A percentile compares a stretch with the other conserved stretches of the same genome.
Conservation (phyloP, 805 yeast species). For the Komagataella phaffii region DNA sequence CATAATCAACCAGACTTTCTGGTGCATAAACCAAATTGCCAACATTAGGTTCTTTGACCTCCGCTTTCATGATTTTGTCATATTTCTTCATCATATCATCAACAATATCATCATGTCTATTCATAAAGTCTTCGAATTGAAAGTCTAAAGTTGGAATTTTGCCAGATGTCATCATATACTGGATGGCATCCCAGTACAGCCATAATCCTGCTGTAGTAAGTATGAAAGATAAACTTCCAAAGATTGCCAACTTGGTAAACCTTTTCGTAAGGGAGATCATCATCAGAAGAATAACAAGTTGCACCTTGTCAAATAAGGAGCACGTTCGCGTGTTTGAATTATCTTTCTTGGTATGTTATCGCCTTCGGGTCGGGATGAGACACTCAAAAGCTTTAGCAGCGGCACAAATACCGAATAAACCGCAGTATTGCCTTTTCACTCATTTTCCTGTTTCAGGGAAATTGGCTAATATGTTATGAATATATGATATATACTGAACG, state of each 20-base stretch:
- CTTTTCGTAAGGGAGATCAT: not conserved
- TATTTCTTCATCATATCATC: constrained; percentile 24
- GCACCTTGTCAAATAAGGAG: not conserved
- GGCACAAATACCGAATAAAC: no score
- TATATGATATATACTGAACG: no score
- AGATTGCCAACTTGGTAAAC: not conserved
- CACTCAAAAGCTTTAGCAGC: no score
- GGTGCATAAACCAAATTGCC: constrained; percentile 17
- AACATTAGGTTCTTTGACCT: constrained; percentile 35
- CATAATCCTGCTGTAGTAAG: not conserved
- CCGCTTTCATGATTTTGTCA: constrained; percentile 18
- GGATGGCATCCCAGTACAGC: not conserved
- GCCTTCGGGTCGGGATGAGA: no score
- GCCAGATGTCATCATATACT: not conserved
- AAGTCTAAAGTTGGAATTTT: not conserved
- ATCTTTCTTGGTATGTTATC: not conserved
- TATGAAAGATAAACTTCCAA: not conserved
- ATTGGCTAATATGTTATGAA: not conserved
- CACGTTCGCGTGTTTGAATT: not conserved
- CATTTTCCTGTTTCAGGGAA: no score
- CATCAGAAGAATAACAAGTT: not conserved
- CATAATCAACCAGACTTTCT: constrained; percentile 8
- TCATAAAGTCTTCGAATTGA: not conserved
- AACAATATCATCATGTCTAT: constrained; percentile 11
- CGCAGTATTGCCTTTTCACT: no score